A percentile compares a stretch with the other conserved stretches of the same genome.
Conservation (phyloP, 78 protist species). For the Polysphondylium violaceum region DNA sequence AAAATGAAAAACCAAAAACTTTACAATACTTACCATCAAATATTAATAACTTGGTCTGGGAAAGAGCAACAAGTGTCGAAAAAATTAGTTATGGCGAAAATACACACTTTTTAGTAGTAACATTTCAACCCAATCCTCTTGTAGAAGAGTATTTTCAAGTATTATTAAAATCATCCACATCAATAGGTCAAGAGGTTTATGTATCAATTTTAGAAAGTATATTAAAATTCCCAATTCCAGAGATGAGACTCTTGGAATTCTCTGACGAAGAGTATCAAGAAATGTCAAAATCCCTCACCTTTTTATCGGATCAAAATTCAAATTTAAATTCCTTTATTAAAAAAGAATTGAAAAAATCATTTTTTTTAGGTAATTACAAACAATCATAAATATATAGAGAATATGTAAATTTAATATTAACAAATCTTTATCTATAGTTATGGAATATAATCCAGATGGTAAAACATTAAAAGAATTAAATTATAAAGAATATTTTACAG, state of each 20-base stretch:
- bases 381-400: background rate
- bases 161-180: slow-evolving; percentile 18
- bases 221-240: slow-evolving; percentile 17
- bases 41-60: slow-evolving; percentile 30
- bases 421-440: slow-evolving; percentile 9
- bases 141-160: slow-evolving; percentile 6
- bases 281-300: slow-evolving; percentile 37
- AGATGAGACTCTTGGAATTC: slow-evolving; percentile 33
- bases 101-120: background rate
- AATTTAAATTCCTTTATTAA: background rate
- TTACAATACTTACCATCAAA: too few relatives aligned
- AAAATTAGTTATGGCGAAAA: background rate
- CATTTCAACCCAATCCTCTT: background rate
- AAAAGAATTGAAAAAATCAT: slow-evolving; percentile 20
- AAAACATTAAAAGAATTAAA: slow-evolving; percentile 35
- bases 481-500: slow-evolving; percentile 29
- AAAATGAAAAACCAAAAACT: too few relatives aligned
- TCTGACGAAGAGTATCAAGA: slow-evolving; percentile 5
- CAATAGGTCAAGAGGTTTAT: slow-evolving; percentile 40
- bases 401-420: background rate
- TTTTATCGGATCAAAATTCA: background rate
- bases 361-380: slow-evolving; percentile 6
- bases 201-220: slow-evolving; percentile 28
- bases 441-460: slow-evolving; percentile 38
- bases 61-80: background rate